phyloP scores from a whole-genome alignment of 345 rosid genomes.

The Melaleuca quinquenervia region DNA sequence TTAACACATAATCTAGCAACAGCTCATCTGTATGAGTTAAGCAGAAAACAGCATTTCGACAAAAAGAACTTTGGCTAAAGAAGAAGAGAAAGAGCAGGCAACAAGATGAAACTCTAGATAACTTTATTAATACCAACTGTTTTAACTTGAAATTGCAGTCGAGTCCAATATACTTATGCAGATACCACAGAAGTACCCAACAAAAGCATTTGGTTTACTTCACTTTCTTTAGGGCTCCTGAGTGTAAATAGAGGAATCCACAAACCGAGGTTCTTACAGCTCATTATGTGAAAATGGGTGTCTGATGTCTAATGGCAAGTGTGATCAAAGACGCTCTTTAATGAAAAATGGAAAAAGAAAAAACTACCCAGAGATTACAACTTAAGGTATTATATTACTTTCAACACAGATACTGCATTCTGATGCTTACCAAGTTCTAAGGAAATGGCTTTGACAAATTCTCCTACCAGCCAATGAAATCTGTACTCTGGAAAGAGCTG shows the following conservation, averaged over 20 bases:
- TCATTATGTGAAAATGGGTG: background rate
- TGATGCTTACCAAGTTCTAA: constrained; percentile 70
- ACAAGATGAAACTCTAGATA: background rate
- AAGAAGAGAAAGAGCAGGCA: background rate
- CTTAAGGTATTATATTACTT: background rate
- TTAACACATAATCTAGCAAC: background rate
- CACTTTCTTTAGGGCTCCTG: background rate
- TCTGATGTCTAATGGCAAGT: background rate
- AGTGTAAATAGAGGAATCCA: background rate
- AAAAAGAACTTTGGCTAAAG: background rate
- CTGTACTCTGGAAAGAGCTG: constrained; percentile 83
- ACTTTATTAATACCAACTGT: background rate
- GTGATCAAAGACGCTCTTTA: background rate
- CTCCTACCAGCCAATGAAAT: constrained; percentile 70
- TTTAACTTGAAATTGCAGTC: background rate
- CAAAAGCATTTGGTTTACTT: background rate
- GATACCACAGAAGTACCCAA: background rate
- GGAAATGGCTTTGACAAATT: constrained; percentile 51
- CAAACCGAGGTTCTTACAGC: background rate
- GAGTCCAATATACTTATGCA: background rate
- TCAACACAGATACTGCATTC: background rate
- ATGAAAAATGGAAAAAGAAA: background rate
- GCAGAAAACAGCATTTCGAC: background rate
- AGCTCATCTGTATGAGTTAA: background rate
- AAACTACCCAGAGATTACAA: background rate